Conservation (phyloP, 768 basidiomycete genomes). For the Ramaria rubella region DNA sequence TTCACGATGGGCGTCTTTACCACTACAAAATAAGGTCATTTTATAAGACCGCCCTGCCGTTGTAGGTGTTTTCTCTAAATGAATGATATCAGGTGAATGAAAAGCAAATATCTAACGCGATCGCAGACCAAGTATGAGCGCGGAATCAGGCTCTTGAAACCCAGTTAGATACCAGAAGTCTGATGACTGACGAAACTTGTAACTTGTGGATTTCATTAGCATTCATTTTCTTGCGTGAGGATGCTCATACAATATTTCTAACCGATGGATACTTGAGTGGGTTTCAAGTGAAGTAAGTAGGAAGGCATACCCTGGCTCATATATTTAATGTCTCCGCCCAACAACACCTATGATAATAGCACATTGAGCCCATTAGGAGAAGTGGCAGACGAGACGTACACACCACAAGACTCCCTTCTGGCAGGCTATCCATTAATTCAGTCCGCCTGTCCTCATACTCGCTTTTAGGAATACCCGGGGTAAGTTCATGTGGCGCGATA, state of each 20-base stretch:
- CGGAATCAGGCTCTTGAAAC: constrained; percentile 89
- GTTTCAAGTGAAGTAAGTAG: constrained; percentile 7
- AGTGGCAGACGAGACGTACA: constrained; percentile 30
- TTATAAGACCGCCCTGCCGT: constrained; percentile 61
- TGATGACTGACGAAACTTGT: constrained; percentile 89
- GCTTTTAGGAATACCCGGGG: constrained; percentile 67
- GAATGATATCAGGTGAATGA: background rate
- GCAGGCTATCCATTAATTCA: constrained; percentile 66
- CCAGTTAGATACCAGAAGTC: constrained; percentile 97
- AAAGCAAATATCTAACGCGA: too few relatives aligned
- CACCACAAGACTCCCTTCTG: constrained; percentile 67
- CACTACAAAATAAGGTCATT: constrained; percentile 79
- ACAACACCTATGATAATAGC: background rate
- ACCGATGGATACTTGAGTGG: constrained; percentile 13
- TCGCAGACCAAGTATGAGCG: constrained; percentile 67
- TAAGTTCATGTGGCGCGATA: constrained; percentile 58
- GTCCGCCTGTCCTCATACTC: constrained; percentile 74
- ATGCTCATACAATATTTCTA: constrained; percentile 65
- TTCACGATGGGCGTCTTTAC: constrained; percentile 68
- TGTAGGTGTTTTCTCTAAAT: constrained; percentile 60
- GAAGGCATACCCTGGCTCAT: constrained; percentile 68
- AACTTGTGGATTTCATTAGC: constrained; percentile 42
- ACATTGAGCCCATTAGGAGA: background rate
- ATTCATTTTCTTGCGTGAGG: constrained; percentile 5
- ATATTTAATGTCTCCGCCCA: constrained; percentile 77